Evolutionary conservation across 129 eudicot genomes (phyloP).

Genomic region (Calendula officinalis): DNA sequence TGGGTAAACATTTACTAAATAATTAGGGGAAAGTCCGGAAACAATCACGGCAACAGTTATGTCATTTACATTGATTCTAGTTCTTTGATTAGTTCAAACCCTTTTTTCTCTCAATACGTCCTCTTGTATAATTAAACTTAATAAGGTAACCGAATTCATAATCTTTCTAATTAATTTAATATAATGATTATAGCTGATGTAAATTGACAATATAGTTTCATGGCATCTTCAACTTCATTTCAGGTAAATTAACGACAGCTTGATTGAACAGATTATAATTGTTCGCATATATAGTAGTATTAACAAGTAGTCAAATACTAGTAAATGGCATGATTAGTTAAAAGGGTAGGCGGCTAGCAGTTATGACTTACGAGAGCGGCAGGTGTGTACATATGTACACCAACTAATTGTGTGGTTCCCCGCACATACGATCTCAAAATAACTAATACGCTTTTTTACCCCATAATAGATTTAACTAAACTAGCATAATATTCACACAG

Average conservation of each 20-base stretch:
- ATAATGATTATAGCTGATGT: not conserved
- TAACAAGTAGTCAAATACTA: not conserved
- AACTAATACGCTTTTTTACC: no score
- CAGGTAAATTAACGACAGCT: conserved; percentile 11
- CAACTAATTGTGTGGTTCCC: not conserved
- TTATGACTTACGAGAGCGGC: not conserved
- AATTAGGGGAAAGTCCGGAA: no score
- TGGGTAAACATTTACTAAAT: no score
- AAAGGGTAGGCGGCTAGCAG: not conserved
- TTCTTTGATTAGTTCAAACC: no score
- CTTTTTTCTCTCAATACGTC: no score
- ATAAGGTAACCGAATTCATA: not conserved
- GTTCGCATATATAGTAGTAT: not conserved
- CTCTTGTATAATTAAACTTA: no score
- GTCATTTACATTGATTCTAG: no score
- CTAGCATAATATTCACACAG: no score
- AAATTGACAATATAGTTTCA: conserved; percentile 1
- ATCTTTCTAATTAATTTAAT: not conserved
- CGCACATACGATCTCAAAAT: not conserved
- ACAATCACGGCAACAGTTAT: no score
- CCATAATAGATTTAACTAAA: no score
- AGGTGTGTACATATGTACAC: not conserved
- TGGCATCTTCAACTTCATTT: conserved; percentile 16
- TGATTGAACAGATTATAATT: not conserved
- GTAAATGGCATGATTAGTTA: conserved; percentile 4